These are phyloP conservation scores for Symbiodinium natans DNA, from an alignment of 73 alveolate species.

Conservation along the genomic window DNA sequence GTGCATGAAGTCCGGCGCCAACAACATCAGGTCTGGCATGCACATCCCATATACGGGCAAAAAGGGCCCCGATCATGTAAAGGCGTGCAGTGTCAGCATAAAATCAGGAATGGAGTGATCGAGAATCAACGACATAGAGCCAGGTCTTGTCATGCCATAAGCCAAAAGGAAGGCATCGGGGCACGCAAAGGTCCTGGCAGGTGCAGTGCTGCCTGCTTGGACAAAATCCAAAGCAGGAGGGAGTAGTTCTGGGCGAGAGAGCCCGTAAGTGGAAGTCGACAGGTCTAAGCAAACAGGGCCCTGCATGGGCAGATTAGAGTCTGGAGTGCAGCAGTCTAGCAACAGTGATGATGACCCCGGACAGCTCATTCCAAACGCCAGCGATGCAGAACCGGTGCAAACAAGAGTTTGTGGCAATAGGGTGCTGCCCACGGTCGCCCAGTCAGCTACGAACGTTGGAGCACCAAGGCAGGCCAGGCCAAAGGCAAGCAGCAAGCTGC, in stretches of 20 bases:
- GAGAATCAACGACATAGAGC: not conserved
- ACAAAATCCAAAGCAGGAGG: constrained; percentile 14
- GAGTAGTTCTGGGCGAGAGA: constrained; percentile 2
- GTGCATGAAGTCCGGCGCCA: not conserved
- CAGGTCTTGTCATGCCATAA: constrained; percentile 1
- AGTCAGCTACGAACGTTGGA: not conserved
- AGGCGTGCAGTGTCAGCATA: not conserved
- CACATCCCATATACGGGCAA: constrained; percentile 37
- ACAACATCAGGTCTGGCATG: not conserved
- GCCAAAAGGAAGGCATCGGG: not conserved
- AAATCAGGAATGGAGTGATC: constrained; percentile 16
- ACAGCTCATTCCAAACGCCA: constrained; percentile 39
- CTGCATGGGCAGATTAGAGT: not conserved
- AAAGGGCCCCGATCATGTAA: not conserved
- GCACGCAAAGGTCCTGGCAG: not conserved
- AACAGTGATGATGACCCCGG: not conserved
- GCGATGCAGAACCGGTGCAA: not conserved
- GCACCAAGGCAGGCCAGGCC: constrained; percentile 27
- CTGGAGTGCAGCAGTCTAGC: constrained; percentile 17
- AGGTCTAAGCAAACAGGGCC: not conserved
- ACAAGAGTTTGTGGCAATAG: not conserved
- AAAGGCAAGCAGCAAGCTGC: not conserved
- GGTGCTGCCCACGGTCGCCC: constrained; percentile 46
- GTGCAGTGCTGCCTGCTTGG: not conserved
- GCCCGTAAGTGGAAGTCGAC: constrained; percentile 9